phyloP scores from a whole-genome alignment of 225 moss, liverwort and hornwort genomes.

The Polytrichum formosum region DNA sequence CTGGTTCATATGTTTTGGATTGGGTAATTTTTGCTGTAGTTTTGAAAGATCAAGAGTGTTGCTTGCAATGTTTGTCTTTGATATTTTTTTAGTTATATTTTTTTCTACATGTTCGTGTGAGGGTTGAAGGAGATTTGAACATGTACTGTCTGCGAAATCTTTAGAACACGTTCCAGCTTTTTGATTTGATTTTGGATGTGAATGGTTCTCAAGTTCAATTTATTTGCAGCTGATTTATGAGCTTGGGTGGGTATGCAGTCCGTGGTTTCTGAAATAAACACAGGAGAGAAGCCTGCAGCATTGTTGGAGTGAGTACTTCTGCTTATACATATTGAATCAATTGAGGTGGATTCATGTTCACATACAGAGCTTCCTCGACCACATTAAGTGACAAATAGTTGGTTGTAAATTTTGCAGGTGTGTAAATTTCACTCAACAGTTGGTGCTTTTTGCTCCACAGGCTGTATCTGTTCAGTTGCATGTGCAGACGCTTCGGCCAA shows the following conservation, averaged over 20 bases:
- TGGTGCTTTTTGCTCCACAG: slow-evolving; percentile 93
- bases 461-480: slow-evolving; percentile 88
- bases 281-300: slow-evolving; percentile 90
- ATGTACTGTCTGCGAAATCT: too few species aligned
- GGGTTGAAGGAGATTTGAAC: too few species aligned
- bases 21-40: not conserved
- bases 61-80: not conserved
- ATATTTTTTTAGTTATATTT: not conserved
- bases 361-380: not conserved
- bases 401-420: slow-evolving; percentile 40
- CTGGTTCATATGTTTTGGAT: not conserved
- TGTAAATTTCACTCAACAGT: slow-evolving; percentile 96
- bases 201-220: not conserved
- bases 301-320: slow-evolving; percentile 74
- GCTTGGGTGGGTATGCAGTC: slow-evolving; percentile 50
- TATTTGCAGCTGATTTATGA: not conserved
- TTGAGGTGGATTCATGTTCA: not conserved
- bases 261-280: slow-evolving; percentile 88
- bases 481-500: slow-evolving; percentile 92
- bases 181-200: not conserved
- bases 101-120: too few species aligned
- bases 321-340: too few species aligned
- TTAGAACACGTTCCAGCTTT: not conserved
- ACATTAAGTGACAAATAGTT: not conserved
- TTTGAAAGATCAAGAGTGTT: not conserved